phyloP scores from a whole-genome alignment of 768 basidiomycete species.

The Collybia sordida region DNA sequence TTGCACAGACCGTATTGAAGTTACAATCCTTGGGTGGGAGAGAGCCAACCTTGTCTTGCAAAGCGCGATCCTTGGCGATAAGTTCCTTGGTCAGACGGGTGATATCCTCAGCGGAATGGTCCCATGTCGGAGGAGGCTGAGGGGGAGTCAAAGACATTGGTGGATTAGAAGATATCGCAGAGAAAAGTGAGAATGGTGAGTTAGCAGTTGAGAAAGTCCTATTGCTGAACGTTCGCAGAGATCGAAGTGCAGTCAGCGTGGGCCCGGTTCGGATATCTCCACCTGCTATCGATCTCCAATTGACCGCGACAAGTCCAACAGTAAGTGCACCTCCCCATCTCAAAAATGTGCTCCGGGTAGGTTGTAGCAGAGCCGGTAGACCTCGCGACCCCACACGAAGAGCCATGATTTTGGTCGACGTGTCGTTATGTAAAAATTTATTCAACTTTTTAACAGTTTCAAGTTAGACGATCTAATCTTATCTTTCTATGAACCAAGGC shows the following conservation, averaged over 20 bases:
- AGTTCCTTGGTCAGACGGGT: constrained; percentile 53
- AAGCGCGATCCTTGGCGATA: constrained; percentile 53
- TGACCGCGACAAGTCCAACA: constrained; percentile 37
- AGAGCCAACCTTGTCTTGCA: constrained; percentile 59
- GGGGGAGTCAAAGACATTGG: constrained; percentile 61
- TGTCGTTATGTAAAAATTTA: constrained; percentile 8
- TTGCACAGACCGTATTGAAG: constrained; percentile 55
- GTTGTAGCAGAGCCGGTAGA: constrained; percentile 19
- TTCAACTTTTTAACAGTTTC: not conserved
- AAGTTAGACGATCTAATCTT: constrained; percentile 28
- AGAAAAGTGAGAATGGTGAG: constrained; percentile 28
- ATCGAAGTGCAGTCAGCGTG: constrained; percentile 19
- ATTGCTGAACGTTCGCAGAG: constrained; percentile 14
- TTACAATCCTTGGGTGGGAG: constrained; percentile 56
- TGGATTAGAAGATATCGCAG: constrained; percentile 22
- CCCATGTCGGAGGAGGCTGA: constrained; percentile 65
- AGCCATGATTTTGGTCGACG: constrained; percentile 20
- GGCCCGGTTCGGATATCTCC: constrained; percentile 40
- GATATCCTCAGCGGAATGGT: constrained; percentile 63
- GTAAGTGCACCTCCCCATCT: constrained; percentile 40
- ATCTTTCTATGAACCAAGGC: constrained; percentile 5
- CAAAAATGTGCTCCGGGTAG: constrained; percentile 18
- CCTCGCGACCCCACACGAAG: constrained; percentile 26
- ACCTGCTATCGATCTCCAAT: constrained; percentile 37
- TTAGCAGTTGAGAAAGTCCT: constrained; percentile 27